Conservation (phyloP, 495 filamentous ascomycete genomes). For the Trichoderma virens region DNA sequence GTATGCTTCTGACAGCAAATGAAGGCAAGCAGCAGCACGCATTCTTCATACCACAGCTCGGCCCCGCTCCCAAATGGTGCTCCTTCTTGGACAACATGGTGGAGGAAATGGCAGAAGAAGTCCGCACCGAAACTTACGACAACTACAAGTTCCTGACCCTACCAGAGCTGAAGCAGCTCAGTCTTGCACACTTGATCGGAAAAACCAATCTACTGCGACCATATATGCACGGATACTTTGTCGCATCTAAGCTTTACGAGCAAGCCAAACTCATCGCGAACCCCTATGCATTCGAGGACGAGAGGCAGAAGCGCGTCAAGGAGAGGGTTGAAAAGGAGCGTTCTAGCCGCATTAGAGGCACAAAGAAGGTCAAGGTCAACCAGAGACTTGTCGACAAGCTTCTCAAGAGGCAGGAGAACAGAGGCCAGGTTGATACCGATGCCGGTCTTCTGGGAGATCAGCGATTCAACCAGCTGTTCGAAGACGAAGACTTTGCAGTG, state of each 20-base stretch:
- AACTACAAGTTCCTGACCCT: constrained; percentile 96
- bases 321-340: constrained; percentile 93
- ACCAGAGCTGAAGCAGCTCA: constrained; percentile 71
- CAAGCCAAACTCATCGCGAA: constrained; percentile 88
- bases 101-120: constrained; percentile 90
- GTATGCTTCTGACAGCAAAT: constrained; percentile 92
- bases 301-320: constrained; percentile 76
- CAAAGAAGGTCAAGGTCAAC: constrained; percentile 89
- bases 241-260: constrained; percentile 85
- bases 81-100: constrained; percentile 93
- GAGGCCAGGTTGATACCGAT: constrained; percentile 55
- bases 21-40: constrained; percentile 88
- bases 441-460: constrained; percentile 65
- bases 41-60: constrained; percentile 92
- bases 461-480: constrained; percentile 83
- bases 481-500: constrained; percentile 85
- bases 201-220: constrained; percentile 79
- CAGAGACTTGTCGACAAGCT: constrained; percentile 77
- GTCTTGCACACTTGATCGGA: constrained; percentile 78
- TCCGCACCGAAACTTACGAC: constrained; percentile 75
- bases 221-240: constrained; percentile 99
- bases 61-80: constrained; percentile 91
- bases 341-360: constrained; percentile 82
- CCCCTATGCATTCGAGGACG: constrained; percentile 85
- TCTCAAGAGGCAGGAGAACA: constrained; percentile 69